Evolutionary conservation across 768 basidiomycete genomes (phyloP).

Genomic region (Filobasidium wieringae): DNA sequence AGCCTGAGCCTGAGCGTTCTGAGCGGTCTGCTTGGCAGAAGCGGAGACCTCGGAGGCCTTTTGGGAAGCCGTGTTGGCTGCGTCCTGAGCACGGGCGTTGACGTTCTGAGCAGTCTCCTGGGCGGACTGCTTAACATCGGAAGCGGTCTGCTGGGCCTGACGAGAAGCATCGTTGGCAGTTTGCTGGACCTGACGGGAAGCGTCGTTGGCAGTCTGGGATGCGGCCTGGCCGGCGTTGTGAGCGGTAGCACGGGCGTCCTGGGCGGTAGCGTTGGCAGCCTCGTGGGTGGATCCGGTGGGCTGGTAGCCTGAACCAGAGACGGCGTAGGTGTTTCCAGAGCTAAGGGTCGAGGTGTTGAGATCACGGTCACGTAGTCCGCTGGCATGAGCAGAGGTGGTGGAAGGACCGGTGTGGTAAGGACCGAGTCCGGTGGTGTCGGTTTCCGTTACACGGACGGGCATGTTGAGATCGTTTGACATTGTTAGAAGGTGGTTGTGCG

Average conservation of each 20-base stretch:
- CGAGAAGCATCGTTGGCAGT: background rate
- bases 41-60: background rate
- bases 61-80: background rate
- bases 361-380: background rate
- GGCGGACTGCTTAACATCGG: background rate
- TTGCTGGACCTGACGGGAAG: background rate
- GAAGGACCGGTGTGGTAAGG: background rate
- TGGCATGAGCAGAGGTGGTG: background rate
- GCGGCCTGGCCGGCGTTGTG: background rate
- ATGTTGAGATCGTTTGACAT: too few species aligned
- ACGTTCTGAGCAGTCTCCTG: background rate
- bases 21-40: conserved; percentile 31
- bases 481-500: too few species aligned
- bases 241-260: background rate
- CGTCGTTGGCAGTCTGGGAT: background rate
- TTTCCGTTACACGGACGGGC: too few species aligned
- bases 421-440: too few species aligned
- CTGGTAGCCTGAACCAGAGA: conserved; percentile 2
- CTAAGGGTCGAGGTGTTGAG: too few species aligned
- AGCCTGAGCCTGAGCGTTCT: conserved; percentile 32
- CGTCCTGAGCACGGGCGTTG: background rate
- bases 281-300: conserved; percentile 5
- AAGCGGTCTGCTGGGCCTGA: background rate
- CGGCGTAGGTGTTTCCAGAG: conserved; percentile 1
- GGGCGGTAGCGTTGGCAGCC: background rate